A percentile compares a stretch with the other conserved stretches of the same genome.
Conservation (phyloP, 805 yeast genomes). For the Wickerhamiella hasegawae region DNA sequence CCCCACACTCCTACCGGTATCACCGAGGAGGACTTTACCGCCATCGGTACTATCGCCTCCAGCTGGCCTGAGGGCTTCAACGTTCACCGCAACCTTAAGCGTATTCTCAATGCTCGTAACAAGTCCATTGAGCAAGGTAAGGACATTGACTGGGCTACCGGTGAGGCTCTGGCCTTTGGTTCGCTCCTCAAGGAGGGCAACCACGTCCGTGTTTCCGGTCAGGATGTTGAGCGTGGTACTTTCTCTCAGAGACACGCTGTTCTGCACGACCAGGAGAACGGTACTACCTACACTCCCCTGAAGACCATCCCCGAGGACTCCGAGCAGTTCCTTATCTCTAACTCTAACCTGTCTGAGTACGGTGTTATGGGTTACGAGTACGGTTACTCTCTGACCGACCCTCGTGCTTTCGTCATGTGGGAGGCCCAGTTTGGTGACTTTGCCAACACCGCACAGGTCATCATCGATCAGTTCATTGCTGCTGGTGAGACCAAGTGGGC, state of each 20-base stretch:
- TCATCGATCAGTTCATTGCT: slow-evolving; percentile 89
- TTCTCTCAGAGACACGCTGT: slow-evolving; percentile 99
- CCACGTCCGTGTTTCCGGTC: slow-evolving; percentile 95
- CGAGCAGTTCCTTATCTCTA: slow-evolving; percentile 74
- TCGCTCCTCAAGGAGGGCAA: slow-evolving; percentile 82
- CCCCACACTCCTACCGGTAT: slow-evolving; percentile 96
- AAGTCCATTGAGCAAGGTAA: slow-evolving; percentile 79
- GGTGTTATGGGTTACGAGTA: slow-evolving; percentile 99
- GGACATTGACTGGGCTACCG: slow-evolving; percentile 98
- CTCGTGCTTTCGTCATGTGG: slow-evolving; percentile 95
- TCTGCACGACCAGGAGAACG: slow-evolving; percentile 86
- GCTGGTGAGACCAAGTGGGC: slow-evolving; percentile 98
- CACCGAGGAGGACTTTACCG: slow-evolving; percentile 49
- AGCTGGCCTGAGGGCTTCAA: slow-evolving; percentile 77
- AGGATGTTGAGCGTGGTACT: slow-evolving; percentile 99
- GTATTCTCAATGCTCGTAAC: slow-evolving; percentile 77
- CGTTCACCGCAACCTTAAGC: slow-evolving; percentile 87
- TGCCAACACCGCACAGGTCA: slow-evolving; percentile 98
- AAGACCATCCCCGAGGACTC: slow-evolving; percentile 64
- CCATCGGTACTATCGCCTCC: slow-evolving; percentile 64
- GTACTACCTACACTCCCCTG: slow-evolving; percentile 71
- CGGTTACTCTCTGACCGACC: slow-evolving; percentile 95
- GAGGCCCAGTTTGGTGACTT: slow-evolving; percentile 99
- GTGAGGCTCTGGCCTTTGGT: slow-evolving; percentile 97
- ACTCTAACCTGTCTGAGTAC: slow-evolving; percentile 93